phyloP scores from a whole-genome alignment of 148 eudicot species.

The Silene uniflora region DNA sequence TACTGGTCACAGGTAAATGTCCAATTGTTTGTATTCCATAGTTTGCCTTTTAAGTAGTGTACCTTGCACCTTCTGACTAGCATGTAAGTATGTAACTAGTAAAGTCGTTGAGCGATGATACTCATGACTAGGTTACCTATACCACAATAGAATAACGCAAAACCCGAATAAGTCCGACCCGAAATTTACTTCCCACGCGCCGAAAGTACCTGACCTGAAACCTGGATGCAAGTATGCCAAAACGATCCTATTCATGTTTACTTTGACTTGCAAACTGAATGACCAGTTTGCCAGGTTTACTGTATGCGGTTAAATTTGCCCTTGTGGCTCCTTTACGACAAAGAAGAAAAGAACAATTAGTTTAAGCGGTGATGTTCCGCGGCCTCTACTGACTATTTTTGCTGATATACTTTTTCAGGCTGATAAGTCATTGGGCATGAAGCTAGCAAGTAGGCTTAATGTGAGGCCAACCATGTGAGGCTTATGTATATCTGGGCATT shows the following conservation, averaged over 20 bases:
- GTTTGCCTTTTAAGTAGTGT: background rate
- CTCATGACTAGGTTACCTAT: background rate
- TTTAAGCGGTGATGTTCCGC: background rate
- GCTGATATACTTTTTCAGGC: conserved; percentile 42
- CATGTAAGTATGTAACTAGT: background rate
- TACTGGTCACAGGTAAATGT: conserved; percentile 76
- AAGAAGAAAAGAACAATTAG: no score
- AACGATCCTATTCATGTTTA: no score
- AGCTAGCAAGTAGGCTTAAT: conserved; percentile 69
- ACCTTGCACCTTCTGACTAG: background rate
- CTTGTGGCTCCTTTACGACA: no score
- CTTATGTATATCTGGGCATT: background rate
- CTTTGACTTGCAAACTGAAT: no score
- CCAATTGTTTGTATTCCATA: background rate
- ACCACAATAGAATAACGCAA: background rate
- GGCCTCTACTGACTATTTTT: background rate
- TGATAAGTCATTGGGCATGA: conserved; percentile 78
- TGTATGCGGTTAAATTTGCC: no score
- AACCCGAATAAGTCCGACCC: no score
- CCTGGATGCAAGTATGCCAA: no score
- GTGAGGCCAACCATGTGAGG: conserved; percentile 78
- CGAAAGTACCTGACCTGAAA: no score
- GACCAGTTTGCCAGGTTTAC: no score
- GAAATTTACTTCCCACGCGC: no score
- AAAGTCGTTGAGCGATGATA: background rate